These are phyloP conservation scores for Wickerhamiella kazuoi DNA, from an alignment of 805 yeast species.

Conservation along the genomic window DNA sequence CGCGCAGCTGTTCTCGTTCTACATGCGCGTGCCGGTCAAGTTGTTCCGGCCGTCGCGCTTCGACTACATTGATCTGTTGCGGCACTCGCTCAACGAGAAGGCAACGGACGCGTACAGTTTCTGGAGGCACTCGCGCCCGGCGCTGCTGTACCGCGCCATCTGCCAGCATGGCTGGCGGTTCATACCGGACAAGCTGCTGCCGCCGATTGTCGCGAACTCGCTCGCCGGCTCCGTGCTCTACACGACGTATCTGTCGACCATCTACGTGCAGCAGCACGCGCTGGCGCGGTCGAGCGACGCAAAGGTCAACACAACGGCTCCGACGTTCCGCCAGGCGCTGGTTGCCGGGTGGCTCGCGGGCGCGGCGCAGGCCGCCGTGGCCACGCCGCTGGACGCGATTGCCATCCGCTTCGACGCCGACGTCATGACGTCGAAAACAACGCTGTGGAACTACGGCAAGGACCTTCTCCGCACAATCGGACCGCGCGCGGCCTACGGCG, in stretches of 20 bases:
- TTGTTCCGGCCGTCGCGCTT: conserved; percentile 79
- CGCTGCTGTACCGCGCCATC: conserved; percentile 52
- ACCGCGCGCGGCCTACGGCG: conserved; percentile 72
- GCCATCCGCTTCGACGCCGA: conserved; percentile 63
- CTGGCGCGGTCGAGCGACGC: conserved; percentile 7
- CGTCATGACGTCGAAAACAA: conserved; percentile 55
- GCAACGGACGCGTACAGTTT: conserved; percentile 22
- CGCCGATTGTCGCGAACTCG: conserved; percentile 77
- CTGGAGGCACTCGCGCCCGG: conserved; percentile 63
- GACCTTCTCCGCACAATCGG: conserved; percentile 60
- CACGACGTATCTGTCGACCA: conserved; percentile 48
- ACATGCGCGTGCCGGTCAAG: conserved; percentile 67
- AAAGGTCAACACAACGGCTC: conserved; percentile 23
- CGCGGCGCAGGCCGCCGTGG: conserved; percentile 69
- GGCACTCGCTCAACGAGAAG: conserved; percentile 9
- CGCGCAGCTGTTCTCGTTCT: conserved; percentile 61
- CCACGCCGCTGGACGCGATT: conserved; percentile 87
- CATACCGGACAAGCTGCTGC: conserved; percentile 68
- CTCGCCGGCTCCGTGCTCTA: conserved; percentile 77
- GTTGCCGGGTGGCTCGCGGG: conserved; percentile 79
- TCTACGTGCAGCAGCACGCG: conserved; percentile 11
- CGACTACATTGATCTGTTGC: conserved; percentile 42
- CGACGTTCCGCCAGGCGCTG: conserved; percentile 34
- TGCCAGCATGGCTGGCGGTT: conserved; percentile 70
- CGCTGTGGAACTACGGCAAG: conserved; percentile 61